Conservation (phyloP, 257 asterid genomes). For the Gardenia jasminoides region DNA sequence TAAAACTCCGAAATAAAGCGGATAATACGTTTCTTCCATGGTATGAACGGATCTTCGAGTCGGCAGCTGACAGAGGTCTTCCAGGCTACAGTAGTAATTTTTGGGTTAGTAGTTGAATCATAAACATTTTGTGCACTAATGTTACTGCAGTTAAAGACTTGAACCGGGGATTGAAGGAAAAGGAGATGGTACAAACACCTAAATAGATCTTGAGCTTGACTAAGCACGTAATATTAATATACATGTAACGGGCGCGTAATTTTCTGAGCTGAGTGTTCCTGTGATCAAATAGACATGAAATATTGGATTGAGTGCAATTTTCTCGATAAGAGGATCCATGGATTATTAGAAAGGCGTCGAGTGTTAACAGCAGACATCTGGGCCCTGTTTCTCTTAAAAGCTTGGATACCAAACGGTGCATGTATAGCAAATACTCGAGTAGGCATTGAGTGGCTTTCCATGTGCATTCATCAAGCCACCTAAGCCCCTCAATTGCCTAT, state of each 20-base stretch:
- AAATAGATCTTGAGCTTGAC: not conserved
- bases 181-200: not conserved
- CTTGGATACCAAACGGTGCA: conserved; percentile 17
- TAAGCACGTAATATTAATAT: not conserved
- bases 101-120: not conserved
- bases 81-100: not conserved
- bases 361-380: conserved; percentile 39
- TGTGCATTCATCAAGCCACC: conserved; percentile 38
- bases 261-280: not conserved
- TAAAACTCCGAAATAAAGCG: not conserved
- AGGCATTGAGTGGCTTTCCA: conserved; percentile 62
- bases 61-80: not conserved
- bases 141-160: not conserved
- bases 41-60: not conserved
- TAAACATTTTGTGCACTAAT: not conserved
- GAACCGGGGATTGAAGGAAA: not conserved
- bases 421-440: conserved; percentile 42
- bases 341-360: conserved; percentile 8
- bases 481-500: conserved; percentile 31
- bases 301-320: not conserved
- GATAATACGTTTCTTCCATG: not conserved
- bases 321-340: not conserved
- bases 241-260: not conserved
- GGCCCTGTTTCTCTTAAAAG: conserved; percentile 31
- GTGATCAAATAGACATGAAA: not conserved